These are phyloP conservation scores for Suillus subalutaceus DNA, from an alignment of 768 basidiomycete genomes.

Conservation along the genomic window DNA sequence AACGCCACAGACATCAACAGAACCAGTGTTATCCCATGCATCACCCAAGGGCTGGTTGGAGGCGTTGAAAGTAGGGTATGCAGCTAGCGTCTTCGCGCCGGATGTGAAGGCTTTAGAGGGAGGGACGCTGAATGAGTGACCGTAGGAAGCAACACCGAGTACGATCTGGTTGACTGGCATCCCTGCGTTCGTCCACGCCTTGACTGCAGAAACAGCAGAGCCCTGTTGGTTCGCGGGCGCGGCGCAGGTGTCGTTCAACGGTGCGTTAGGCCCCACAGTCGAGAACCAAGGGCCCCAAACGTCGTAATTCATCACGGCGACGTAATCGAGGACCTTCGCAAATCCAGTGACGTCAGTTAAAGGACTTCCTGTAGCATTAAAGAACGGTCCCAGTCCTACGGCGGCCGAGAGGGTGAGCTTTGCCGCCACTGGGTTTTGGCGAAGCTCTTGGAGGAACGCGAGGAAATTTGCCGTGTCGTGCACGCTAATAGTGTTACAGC, in stretches of 20 bases:
- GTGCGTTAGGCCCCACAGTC: constrained; percentile 77
- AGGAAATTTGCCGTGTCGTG: constrained; percentile 80
- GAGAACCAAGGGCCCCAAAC: constrained; percentile 54
- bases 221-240: constrained; percentile 59
- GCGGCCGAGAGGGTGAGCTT: constrained; percentile 72
- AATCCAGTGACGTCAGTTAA: constrained; percentile 72
- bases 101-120: constrained; percentile 38
- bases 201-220: constrained; percentile 74
- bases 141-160: constrained; percentile 82
- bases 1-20: constrained; percentile 58
- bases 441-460: constrained; percentile 70
- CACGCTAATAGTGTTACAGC: constrained; percentile 61
- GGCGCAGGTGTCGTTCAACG: constrained; percentile 77
- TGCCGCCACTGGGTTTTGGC: constrained; percentile 49
- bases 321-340: constrained; percentile 67
- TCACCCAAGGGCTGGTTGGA: constrained; percentile 54
- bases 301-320: constrained; percentile 71
- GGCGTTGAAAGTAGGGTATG: constrained; percentile 54
- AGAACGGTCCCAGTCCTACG: constrained; percentile 67
- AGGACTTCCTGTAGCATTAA: constrained; percentile 59
- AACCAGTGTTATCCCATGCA: constrained; percentile 51
- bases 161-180: constrained; percentile 72
- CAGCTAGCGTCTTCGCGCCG: constrained; percentile 40
- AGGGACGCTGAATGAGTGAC: constrained; percentile 66
- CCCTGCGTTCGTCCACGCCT: constrained; percentile 74